Base-by-base conservation (phyloP, 805 yeast genomes). In the Wickerhamiella hasegawae region DNA sequence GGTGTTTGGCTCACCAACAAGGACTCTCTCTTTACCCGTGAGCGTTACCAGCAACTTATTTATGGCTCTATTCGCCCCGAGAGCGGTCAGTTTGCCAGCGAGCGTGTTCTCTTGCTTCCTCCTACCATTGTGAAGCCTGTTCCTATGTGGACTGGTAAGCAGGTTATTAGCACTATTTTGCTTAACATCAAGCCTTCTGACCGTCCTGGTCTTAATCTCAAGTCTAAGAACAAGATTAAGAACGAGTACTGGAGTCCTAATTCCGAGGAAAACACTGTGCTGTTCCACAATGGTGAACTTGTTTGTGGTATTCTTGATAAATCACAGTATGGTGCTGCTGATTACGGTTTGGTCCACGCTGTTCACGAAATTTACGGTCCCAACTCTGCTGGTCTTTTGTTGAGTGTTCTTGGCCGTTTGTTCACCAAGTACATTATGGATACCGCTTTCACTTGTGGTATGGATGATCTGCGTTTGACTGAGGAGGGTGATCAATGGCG, bases 1-100 rank as follows among this genome's bases (percentile, higher is more conserved):
- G 99, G 98, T 65, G 94, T 92, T 28, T 90, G 97, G 97, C 68
- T 90, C 52, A 90, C 98, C 5, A 83, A 65, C 59, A 83, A 85
- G 59, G 97, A 92, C 53, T 62, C 85, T 23, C 82, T 83, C 54
- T 87, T 87, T 66, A 76, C 87, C 10, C 70, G 94, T 51, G 95
- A 84, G 48, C 68, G 73, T 54, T 92, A 90, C 59, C 95, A 92
- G 58, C 96, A 92, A 60, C 73, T 87, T 42, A 65, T 90, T 31
- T 90, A 87, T 52, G 87, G 95, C 26, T 80, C 95, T 62, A 68
- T 92, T 39, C 75, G 97, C 53, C 97, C 98, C 4, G 98, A 90
- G 59, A 94, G 85, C 59, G 96, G 96, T 11, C 96, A 85, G 56
- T 75, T 94, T 26, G 60, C 73, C 18, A 36, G 54, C 25, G 53